Evolutionary conservation across 768 basidiomycete genomes (phyloP).

Genomic region (Astraeus odoratus): DNA sequence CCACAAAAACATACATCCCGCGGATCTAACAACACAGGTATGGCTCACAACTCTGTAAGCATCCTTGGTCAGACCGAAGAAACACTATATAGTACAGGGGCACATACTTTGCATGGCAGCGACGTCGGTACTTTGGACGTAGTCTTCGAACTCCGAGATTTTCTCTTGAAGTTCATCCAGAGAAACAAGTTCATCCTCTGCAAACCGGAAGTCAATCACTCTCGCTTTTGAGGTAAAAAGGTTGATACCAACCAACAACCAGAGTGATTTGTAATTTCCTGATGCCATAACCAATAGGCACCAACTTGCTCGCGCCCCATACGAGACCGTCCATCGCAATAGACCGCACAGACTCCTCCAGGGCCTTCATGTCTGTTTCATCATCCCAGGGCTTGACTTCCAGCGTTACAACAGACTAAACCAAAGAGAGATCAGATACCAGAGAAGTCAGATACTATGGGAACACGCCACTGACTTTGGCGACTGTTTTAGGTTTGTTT

Average conservation of each 20-base stretch:
- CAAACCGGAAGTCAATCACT: not conserved
- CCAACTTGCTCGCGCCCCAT: slow-evolving; percentile 93
- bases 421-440: slow-evolving; percentile 5
- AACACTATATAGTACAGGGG: not conserved
- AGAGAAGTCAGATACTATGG: not conserved
- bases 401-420: slow-evolving; percentile 91
- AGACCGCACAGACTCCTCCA: slow-evolving; percentile 80
- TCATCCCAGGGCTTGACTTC: slow-evolving; percentile 99
- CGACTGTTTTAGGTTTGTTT: slow-evolving; percentile 76
- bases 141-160: slow-evolving; percentile 78
- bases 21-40: too few species aligned
- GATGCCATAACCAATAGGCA: slow-evolving; percentile 90
- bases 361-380: slow-evolving; percentile 90
- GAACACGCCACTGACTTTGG: slow-evolving; percentile 54
- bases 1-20: not conserved
- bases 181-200: slow-evolving; percentile 95
- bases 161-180: slow-evolving; percentile 91
- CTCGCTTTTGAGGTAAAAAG: not conserved
- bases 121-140: slow-evolving; percentile 86
- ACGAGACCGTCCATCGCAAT: slow-evolving; percentile 87
- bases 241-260: slow-evolving; percentile 42
- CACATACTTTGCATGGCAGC: slow-evolving; percentile 86
- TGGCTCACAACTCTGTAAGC: slow-evolving; percentile 15
- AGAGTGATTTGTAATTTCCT: slow-evolving; percentile 78
- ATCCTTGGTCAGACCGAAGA: slow-evolving; percentile 1